Evolutionary conservation across 768 basidiomycete species (phyloP).

Genomic region (Tulasnella sp.): DNA sequence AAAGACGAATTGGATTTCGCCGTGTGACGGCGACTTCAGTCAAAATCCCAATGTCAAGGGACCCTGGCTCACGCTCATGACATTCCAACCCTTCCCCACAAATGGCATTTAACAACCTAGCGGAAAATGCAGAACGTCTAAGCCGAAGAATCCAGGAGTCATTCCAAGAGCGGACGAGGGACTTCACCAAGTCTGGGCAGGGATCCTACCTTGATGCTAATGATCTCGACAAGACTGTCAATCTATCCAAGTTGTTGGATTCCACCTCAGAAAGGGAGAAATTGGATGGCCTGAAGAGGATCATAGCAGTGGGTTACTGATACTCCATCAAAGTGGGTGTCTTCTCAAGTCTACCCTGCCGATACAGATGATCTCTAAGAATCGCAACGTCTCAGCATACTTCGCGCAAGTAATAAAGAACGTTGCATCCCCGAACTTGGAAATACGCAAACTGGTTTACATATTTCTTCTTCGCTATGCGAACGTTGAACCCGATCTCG

Average conservation of each 20-base stretch:
- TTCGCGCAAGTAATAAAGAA: constrained; percentile 98
- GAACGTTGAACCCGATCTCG: constrained; percentile 88
- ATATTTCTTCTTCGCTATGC: constrained; percentile 96
- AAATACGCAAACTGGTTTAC: constrained; percentile 95
- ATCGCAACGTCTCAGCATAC: constrained; percentile 84
- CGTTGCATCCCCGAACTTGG: constrained; percentile 86
- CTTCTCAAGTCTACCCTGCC: neutral
- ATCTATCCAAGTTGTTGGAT: constrained; percentile 83
- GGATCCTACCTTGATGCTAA: constrained; percentile 61
- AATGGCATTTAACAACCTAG: constrained; percentile 40
- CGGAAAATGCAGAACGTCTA: constrained; percentile 79
- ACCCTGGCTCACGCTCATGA: neutral
- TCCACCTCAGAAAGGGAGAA: constrained; percentile 85
- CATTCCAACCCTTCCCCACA: neutral
- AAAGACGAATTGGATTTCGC: constrained; percentile 14
- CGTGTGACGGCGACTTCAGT: constrained; percentile 7
- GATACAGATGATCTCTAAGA: constrained; percentile 81
- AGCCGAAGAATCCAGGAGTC: constrained; percentile 81
- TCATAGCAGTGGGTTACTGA: constrained; percentile 71
- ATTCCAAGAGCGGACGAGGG: constrained; percentile 75
- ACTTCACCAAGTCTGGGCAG: constrained; percentile 54
- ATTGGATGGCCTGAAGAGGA: constrained; percentile 89
- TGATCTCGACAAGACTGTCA: constrained; percentile 71
- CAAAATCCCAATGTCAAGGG: neutral
- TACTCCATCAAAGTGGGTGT: constrained; percentile 1